Conservation (phyloP, 2,329 filamentous ascomycete genomes). For the Mollisia scopiformis region DNA sequence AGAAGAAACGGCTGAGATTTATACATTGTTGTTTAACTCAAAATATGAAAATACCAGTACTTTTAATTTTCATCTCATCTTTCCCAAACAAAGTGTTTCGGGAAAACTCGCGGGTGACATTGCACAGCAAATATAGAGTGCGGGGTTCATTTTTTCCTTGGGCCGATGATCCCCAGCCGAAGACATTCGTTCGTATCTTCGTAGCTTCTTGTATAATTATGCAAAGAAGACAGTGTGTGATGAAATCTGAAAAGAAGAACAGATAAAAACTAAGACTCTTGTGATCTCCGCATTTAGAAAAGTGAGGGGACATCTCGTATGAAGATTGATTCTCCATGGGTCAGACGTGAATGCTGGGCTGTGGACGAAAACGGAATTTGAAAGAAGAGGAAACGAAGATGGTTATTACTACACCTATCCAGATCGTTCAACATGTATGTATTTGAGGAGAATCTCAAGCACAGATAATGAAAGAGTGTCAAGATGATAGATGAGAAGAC, state of each 20-base stretch:
- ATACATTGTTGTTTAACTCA: background rate
- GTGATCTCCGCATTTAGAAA: too few species aligned
- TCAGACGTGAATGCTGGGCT: too few species aligned
- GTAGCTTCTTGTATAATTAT: too few species aligned
- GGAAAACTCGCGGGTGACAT: background rate
- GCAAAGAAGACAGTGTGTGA: too few species aligned
- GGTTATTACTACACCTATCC: background rate
- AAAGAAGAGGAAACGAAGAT: background rate
- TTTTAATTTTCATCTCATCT: background rate
- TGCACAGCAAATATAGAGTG: background rate
- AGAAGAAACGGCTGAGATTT: background rate
- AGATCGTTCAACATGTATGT: too few species aligned
- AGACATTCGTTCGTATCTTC: too few species aligned
- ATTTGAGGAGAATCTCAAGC: background rate
- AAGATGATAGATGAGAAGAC: background rate
- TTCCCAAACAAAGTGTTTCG: slow-evolving; percentile 3
- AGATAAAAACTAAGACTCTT: too few species aligned
- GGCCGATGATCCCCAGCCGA: background rate
- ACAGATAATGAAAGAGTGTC: background rate
- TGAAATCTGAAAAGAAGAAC: too few species aligned
- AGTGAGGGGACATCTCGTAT: too few species aligned
- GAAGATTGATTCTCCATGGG: too few species aligned
- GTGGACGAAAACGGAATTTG: too few species aligned
- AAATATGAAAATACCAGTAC: background rate
- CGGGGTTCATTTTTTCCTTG: background rate